Conservation (phyloP, 352 stramenopile genomes). For the Pythium oligandrum region DNA sequence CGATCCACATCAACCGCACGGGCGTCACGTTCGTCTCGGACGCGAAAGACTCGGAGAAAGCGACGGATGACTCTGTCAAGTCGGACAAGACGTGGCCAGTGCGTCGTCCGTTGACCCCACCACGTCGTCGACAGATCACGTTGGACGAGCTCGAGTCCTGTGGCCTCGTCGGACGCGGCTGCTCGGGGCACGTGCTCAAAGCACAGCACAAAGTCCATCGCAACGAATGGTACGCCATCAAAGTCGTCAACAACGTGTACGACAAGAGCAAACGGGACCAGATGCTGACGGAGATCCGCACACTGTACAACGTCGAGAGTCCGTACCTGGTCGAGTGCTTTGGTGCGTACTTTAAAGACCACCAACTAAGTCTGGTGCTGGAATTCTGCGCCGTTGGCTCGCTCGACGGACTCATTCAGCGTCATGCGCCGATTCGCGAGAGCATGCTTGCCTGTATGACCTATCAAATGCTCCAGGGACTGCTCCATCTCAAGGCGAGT, state of each 20-base stretch:
- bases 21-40: conserved; percentile 49
- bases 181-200: conserved; percentile 61
- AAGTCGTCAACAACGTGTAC: conserved; percentile 73
- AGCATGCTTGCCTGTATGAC: conserved; percentile 46
- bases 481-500: conserved; percentile 50
- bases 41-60: conserved; percentile 15
- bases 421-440: conserved; percentile 29
- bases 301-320: conserved; percentile 66
- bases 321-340: conserved; percentile 61
- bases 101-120: conserved; percentile 2
- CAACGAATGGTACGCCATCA: conserved; percentile 47
- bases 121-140: conserved; percentile 25
- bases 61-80: background rate
- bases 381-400: conserved; percentile 62
- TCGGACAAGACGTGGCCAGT: background rate
- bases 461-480: conserved; percentile 54
- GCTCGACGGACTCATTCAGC: conserved; percentile 40
- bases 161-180: conserved; percentile 52
- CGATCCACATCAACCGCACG: conserved; percentile 56
- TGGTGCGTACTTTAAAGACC: conserved; percentile 71
- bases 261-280: conserved; percentile 73
- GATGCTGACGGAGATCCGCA: conserved; percentile 75
- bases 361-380: conserved; percentile 61
- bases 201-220: conserved; percentile 30
- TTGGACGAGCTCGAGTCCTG: conserved; percentile 50